Base-by-base conservation (phyloP, 2,329 filamentous ascomycete genomes). In the Pyricularia sp. region DNA sequence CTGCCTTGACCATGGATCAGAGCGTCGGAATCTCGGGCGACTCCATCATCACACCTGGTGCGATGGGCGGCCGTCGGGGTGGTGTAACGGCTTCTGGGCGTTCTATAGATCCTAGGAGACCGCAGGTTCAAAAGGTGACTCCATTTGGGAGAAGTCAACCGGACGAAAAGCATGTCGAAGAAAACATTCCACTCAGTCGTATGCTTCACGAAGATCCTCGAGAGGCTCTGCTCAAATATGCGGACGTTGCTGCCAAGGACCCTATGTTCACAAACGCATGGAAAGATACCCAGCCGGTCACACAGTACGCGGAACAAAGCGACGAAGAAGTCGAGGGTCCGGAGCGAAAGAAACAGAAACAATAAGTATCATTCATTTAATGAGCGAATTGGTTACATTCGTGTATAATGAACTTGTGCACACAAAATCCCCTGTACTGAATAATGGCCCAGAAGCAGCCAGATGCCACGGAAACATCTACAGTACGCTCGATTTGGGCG, bases 201-300 rank as follows among this genome's bases (percentile, higher is more conserved):
- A 97, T 99, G 92, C 85, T 97, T 65, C 94, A 99, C 78, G 95
- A 99, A 78, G 95, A 99, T 81, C 95, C 95, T 0, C 85, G 95
- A 72, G 95, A 97, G 79, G 95, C 95, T 64, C 81, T 99, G 75
- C 81, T 99, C 70, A 97, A 96, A 81, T 99, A 98, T 82, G 94
- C 93, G 55, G 92, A 97, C 69, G 90, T 96, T 76, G 93, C 94
- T 14, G 89, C 97, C 79, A 94, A 92, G 77, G 94, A 98, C 77
- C 94, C 94, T 0, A 85, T 97, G 74, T 99, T 98, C 76, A 99
- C 95, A 33, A 92, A 92, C 73, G 95, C 94, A 20, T 99, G 93
- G 92, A 91, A 91, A 76, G 86, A 90, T 73, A 98, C 93, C 55
- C 94, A 98, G 80, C 95, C 95, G 0, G 90, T 94, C 73, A 93